phyloP scores from a whole-genome alignment of 2,329 filamentous ascomycete genomes.

The Ceratocystis destructans region DNA sequence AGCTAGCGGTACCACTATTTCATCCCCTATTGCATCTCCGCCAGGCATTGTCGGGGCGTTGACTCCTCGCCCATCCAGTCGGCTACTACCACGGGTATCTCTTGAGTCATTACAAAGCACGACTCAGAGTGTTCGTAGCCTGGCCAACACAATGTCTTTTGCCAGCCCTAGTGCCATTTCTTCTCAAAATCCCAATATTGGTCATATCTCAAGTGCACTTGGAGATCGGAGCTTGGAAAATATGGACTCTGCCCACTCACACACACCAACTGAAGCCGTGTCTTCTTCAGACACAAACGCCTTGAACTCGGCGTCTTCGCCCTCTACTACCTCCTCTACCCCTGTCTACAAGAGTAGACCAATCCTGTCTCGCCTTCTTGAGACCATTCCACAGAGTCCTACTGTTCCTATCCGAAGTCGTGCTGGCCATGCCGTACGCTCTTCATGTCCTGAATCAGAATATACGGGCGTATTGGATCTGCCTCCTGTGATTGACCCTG shows the following conservation, averaged over 20 bases:
- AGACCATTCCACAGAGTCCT: slow-evolving; percentile 18
- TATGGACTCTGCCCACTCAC: background rate
- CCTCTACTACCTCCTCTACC: background rate
- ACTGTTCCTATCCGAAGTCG: slow-evolving; percentile 11
- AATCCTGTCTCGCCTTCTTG: slow-evolving; percentile 17
- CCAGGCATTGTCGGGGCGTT: slow-evolving; percentile 12
- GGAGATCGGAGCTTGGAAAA: slow-evolving; percentile 12
- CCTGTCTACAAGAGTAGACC: slow-evolving; percentile 14
- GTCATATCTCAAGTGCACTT: slow-evolving; percentile 7
- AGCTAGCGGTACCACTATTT: slow-evolving; percentile 9
- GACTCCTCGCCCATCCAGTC: slow-evolving; percentile 17
- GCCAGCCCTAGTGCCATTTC: background rate
- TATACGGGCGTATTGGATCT: slow-evolving; percentile 11
- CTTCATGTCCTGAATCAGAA: slow-evolving; percentile 1
- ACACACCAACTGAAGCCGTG: slow-evolving; percentile 9
- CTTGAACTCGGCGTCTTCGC: slow-evolving; percentile 5
- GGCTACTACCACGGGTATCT: slow-evolving; percentile 16
- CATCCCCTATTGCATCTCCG: slow-evolving; percentile 16
- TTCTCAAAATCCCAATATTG: background rate
- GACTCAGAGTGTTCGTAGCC: slow-evolving; percentile 7
- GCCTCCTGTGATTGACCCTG: slow-evolving; percentile 16
- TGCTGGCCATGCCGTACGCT: background rate
- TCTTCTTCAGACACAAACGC: slow-evolving; percentile 9
- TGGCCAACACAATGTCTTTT: slow-evolving; percentile 3
- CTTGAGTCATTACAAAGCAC: slow-evolving; percentile 16